phyloP scores from a whole-genome alignment of 73 alveolate species.

The Blepharisma japonicum region DNA sequence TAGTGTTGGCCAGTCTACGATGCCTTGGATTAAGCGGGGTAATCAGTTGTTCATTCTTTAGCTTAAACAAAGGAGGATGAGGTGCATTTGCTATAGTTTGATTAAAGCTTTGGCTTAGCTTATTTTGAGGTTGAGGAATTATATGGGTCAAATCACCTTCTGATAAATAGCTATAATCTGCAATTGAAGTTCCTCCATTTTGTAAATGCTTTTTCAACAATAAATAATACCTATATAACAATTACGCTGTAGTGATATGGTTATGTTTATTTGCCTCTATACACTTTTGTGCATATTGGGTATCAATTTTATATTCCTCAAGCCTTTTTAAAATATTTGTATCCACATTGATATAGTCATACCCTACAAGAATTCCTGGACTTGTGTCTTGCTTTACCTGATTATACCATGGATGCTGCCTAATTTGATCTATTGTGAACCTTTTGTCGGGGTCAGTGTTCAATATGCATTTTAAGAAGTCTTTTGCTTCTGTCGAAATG shows the following conservation, averaged over 20 bases:
- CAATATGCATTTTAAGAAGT: constrained; percentile 72
- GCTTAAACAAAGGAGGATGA: too few species aligned
- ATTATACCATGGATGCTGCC: constrained; percentile 88
- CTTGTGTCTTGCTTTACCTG: constrained; percentile 43
- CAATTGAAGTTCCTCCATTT: constrained; percentile 10
- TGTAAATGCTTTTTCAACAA: constrained; percentile 63
- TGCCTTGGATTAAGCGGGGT: too few species aligned
- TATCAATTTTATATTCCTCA: constrained; percentile 18
- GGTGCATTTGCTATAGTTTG: too few species aligned
- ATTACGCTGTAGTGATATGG: constrained; percentile 79
- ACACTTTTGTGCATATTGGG: constrained; percentile 31
- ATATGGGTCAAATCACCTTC: too few species aligned
- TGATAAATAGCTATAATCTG: too few species aligned
- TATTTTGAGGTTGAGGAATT: too few species aligned
- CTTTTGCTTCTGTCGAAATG: constrained; percentile 40
- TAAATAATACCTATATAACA: constrained; percentile 58
- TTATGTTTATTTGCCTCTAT: constrained; percentile 78
- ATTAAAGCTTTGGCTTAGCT: too few species aligned
- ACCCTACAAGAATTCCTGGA: constrained; percentile 53
- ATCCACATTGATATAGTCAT: constrained; percentile 45
- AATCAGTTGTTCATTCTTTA: too few species aligned
- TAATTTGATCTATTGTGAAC: constrained; percentile 71
- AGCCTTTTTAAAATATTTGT: neutral
- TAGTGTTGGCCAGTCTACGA: too few species aligned
- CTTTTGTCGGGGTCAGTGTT: constrained; percentile 86